These are phyloP conservation scores for Pyricularia grisea DNA, from an alignment of 2,329 filamentous ascomycete species.

Conservation along the genomic window DNA sequence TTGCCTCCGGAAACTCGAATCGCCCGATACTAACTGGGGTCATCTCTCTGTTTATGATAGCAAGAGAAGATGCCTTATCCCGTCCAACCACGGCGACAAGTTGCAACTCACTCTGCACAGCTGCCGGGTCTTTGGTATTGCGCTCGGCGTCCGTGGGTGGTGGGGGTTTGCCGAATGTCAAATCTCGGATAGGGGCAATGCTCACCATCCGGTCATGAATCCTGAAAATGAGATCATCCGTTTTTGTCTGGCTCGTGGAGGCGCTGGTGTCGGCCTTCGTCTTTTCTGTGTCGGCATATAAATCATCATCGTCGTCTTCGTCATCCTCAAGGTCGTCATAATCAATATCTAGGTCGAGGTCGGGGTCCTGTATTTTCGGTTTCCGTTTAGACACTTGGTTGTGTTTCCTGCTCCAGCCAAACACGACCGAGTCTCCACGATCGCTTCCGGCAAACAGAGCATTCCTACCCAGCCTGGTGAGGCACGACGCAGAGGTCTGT, in stretches of 20 bases:
- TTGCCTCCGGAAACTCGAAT: slow-evolving; percentile 63
- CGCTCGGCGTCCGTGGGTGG: slow-evolving; percentile 34
- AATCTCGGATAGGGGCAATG: slow-evolving; percentile 68
- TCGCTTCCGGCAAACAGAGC: slow-evolving; percentile 81
- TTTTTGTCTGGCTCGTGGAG: slow-evolving; percentile 32
- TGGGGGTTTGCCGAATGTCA: slow-evolving; percentile 56
- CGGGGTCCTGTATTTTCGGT: slow-evolving; percentile 47
- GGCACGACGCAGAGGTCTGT: slow-evolving; percentile 55
- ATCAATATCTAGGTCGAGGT: slow-evolving; percentile 41
- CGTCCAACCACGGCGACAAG: slow-evolving; percentile 53
- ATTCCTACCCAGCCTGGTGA: slow-evolving; percentile 57
- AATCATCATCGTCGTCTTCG: slow-evolving; percentile 49
- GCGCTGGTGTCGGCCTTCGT: slow-evolving; percentile 22
- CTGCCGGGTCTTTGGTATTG: slow-evolving; percentile 23
- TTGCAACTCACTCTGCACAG: slow-evolving; percentile 47
- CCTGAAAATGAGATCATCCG: slow-evolving; percentile 62
- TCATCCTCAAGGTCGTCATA: slow-evolving; percentile 34
- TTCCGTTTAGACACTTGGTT: slow-evolving; percentile 52
- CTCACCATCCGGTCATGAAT: slow-evolving; percentile 70
- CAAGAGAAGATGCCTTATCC: slow-evolving; percentile 59
- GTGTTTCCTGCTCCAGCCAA: slow-evolving; percentile 69
- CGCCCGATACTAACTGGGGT: slow-evolving; percentile 62
- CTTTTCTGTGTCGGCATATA: slow-evolving; percentile 50
- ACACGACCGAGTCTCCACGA: slow-evolving; percentile 66
- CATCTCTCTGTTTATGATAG: slow-evolving; percentile 69